Percentiles rank a stretch among this genome's conserved stretches.
phyloP scores from a whole-genome alignment of 768 basidiomycete genomes.

The Psilocybe subaeruginosa region DNA sequence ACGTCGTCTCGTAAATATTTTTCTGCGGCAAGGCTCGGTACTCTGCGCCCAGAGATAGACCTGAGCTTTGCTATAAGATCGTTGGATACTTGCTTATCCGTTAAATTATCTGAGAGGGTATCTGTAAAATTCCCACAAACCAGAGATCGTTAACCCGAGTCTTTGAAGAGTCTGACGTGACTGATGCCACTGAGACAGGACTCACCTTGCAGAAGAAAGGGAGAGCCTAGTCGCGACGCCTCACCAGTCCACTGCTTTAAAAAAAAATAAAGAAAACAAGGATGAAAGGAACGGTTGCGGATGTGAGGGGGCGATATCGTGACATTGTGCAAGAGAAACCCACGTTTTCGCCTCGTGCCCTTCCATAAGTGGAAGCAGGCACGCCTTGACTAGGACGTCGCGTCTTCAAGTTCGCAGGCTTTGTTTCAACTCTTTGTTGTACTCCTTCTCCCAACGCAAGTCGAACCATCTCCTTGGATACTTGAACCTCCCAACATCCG shows the following conservation, averaged over 20 bases:
- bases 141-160: constrained; percentile 8
- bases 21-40: constrained; percentile 14
- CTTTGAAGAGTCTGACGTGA: not conserved
- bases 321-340: constrained; percentile 28
- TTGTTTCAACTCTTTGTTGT: constrained; percentile 19
- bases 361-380: constrained; percentile 33
- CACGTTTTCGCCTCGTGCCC: constrained; percentile 45
- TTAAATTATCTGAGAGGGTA: constrained; percentile 36
- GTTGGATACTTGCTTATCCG: constrained; percentile 28
- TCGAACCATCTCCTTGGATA: constrained; percentile 57
- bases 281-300: constrained; percentile 31
- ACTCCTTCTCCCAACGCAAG: constrained; percentile 44
- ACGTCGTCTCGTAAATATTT: constrained; percentile 16
- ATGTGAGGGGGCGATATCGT: constrained; percentile 26
- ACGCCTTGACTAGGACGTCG: constrained; percentile 21
- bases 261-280: constrained; percentile 24
- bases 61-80: constrained; percentile 13
- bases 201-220: constrained; percentile 39
- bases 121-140: constrained; percentile 23
- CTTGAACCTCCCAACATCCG: constrained; percentile 59
- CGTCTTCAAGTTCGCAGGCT: constrained; percentile 13
- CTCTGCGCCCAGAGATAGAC: constrained; percentile 1
- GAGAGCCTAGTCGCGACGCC: constrained; percentile 33
- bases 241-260: constrained; percentile 30
- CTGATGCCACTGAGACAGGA: constrained; percentile 3